Conservation (phyloP, 768 basidiomycete species). For the Nevesoporus exiguus region DNA sequence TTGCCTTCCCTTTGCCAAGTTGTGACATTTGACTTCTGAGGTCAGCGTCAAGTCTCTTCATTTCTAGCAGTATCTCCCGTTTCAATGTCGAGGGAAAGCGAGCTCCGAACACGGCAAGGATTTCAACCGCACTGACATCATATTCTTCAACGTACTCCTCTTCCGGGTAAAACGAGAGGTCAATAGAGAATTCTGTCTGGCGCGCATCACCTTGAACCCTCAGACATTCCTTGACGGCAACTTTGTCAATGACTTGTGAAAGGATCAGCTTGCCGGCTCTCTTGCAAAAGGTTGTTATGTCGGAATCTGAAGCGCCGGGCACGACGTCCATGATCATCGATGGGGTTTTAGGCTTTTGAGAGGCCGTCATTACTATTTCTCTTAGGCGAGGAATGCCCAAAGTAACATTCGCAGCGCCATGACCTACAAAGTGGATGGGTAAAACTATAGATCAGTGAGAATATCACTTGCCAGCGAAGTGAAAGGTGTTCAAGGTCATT, state of each 20-base stretch:
- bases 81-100: constrained; percentile 79
- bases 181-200: constrained; percentile 74
- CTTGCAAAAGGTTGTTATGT: constrained; percentile 82
- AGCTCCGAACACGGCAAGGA: constrained; percentile 65
- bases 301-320: constrained; percentile 45
- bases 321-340: constrained; percentile 88
- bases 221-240: constrained; percentile 77
- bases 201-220: constrained; percentile 64
- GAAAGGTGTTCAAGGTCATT: constrained; percentile 99
- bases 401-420: constrained; percentile 98
- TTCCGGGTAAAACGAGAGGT: constrained; percentile 81
- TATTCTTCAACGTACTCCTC: constrained; percentile 84
- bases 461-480: constrained; percentile 79
- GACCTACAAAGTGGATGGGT: constrained; percentile 51
- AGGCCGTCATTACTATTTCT: constrained; percentile 99
- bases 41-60: constrained; percentile 81
- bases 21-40: constrained; percentile 74
- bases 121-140: constrained; percentile 65
- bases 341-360: constrained; percentile 92
- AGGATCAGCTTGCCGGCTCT: constrained; percentile 80
- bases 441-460: background rate
- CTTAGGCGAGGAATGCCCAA: constrained; percentile 97
- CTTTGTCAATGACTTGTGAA: constrained; percentile 82
- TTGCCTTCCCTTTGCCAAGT: constrained; percentile 74
- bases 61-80: constrained; percentile 81